Evolutionary conservation across 108 stramenopile genomes (phyloP).

Genomic region (Bacterosira constricta): DNA sequence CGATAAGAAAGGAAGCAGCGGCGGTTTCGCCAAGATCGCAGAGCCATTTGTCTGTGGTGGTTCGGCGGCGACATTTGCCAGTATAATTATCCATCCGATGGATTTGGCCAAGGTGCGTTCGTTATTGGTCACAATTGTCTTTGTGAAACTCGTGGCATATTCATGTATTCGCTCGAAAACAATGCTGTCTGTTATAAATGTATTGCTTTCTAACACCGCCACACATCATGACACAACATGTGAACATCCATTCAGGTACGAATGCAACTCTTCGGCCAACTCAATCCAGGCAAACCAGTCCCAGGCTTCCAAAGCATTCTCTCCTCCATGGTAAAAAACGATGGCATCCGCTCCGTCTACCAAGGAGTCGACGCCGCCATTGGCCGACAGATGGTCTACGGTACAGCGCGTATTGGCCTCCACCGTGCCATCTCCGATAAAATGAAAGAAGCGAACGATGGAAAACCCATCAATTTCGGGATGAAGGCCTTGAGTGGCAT

Average conservation of each 20-base stretch:
- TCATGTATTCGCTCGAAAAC: too few species aligned
- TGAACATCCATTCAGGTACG: too few species aligned
- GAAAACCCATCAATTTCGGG: constrained; percentile 85
- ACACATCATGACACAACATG: neutral
- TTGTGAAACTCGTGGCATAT: neutral
- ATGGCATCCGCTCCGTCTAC: constrained; percentile 84
- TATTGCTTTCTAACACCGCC: neutral
- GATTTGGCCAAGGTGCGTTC: constrained; percentile 91
- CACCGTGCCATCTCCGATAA: constrained; percentile 94
- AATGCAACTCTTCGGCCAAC: constrained; percentile 92
- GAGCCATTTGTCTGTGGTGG: constrained; percentile 94
- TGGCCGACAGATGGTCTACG: constrained; percentile 97
- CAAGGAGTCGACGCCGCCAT: constrained; percentile 96
- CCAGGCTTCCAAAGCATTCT: constrained; percentile 81
- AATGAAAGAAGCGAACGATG: constrained; percentile 78
- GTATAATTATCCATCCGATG: constrained; percentile 94
- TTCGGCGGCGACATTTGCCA: constrained; percentile 94
- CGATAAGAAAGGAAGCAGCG: constrained; percentile 25
- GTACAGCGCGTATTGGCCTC: constrained; percentile 98
- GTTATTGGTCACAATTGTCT: neutral
- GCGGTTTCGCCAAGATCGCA: constrained; percentile 58
- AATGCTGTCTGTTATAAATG: too few species aligned
- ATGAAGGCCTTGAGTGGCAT: constrained; percentile 92
- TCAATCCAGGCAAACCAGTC: constrained; percentile 89
- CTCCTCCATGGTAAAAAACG: constrained; percentile 72